Evolutionary conservation across 2,329 filamentous ascomycete genomes (phyloP).

Genomic region (Paradendryphiella salina): DNA sequence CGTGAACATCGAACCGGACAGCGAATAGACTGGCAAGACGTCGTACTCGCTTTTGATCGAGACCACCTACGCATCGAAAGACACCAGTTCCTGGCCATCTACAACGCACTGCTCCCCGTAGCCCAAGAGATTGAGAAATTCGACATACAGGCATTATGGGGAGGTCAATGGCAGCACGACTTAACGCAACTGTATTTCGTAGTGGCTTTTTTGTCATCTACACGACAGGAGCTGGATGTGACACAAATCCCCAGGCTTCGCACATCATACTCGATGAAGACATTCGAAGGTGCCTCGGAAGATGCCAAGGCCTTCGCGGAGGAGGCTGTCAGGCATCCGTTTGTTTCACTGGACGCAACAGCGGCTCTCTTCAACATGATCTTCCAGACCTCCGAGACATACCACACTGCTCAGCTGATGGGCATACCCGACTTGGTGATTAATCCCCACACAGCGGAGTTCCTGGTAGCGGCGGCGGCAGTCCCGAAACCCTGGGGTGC

Average conservation of each 20-base stretch:
- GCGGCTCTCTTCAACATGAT: constrained; percentile 67
- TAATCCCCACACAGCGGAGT: constrained; percentile 75
- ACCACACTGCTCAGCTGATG: constrained; percentile 59
- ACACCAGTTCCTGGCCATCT: constrained; percentile 78
- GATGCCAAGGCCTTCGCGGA: constrained; percentile 63
- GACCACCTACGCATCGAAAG: constrained; percentile 74
- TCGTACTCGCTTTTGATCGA: constrained; percentile 80
- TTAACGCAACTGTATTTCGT: constrained; percentile 94
- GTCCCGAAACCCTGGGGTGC: constrained; percentile 76
- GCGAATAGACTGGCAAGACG: constrained; percentile 66
- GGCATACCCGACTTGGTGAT: constrained; percentile 64
- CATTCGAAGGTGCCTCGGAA: constrained; percentile 64
- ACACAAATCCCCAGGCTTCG: constrained; percentile 81
- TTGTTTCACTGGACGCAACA: constrained; percentile 85
- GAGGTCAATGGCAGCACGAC: constrained; percentile 80
- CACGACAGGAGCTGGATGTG: constrained; percentile 76
- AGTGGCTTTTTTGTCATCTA: constrained; percentile 78
- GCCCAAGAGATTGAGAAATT: constrained; percentile 66
- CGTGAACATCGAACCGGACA: constrained; percentile 59
- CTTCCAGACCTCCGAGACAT: constrained; percentile 61
- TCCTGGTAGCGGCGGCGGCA: constrained; percentile 75
- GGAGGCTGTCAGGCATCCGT: constrained; percentile 76
- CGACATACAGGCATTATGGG: constrained; percentile 89
- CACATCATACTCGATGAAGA: constrained; percentile 70
- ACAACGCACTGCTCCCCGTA: constrained; percentile 74